These are phyloP conservation scores for Gastrolobium bilobum DNA, from an alignment of 306 rosid species.

Conservation along the genomic window DNA sequence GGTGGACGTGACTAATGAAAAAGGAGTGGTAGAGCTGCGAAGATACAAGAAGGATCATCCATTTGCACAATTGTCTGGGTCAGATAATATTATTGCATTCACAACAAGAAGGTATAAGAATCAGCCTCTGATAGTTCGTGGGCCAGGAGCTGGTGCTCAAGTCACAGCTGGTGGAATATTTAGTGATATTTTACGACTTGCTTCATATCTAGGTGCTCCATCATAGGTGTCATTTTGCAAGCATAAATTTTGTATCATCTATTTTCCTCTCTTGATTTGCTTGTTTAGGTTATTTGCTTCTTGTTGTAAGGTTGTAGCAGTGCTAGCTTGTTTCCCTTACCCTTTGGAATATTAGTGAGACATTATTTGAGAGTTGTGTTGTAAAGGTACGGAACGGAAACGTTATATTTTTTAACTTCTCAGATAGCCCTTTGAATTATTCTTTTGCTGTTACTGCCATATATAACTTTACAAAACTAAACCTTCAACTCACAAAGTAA, in stretches of 20 bases:
- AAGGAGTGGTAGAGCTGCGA: constrained; percentile 81
- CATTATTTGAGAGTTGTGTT: background rate
- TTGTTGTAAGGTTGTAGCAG: constrained; percentile 21
- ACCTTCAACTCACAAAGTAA: background rate
- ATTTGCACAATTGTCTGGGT: constrained; percentile 93
- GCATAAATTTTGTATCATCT: constrained; percentile 47
- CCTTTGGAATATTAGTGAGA: constrained; percentile 3
- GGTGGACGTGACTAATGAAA: constrained; percentile 78
- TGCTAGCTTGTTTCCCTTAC: constrained; percentile 19
- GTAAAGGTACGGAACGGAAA: constrained; percentile 17
- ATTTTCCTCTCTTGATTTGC: constrained; percentile 23
- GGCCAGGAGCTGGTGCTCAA: constrained; percentile 99
- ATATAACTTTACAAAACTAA: background rate
- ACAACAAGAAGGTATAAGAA: constrained; percentile 82
- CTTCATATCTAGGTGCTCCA: constrained; percentile 98
- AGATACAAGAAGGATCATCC: constrained; percentile 93
- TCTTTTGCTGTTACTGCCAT: background rate
- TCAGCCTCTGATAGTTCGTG: constrained; percentile 93
- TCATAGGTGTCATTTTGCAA: constrained; percentile 56
- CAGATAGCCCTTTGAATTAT: background rate
- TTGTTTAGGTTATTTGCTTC: constrained; percentile 25
- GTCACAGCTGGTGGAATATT: constrained; percentile 99
- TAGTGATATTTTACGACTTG: constrained; percentile 91
- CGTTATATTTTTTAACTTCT: background rate
- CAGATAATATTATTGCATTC: constrained; percentile 94